A percentile compares a stretch with the other conserved stretches of the same genome.
phyloP scores from a whole-genome alignment of 345 rosid species.

The Citrus sinensis region DNA sequence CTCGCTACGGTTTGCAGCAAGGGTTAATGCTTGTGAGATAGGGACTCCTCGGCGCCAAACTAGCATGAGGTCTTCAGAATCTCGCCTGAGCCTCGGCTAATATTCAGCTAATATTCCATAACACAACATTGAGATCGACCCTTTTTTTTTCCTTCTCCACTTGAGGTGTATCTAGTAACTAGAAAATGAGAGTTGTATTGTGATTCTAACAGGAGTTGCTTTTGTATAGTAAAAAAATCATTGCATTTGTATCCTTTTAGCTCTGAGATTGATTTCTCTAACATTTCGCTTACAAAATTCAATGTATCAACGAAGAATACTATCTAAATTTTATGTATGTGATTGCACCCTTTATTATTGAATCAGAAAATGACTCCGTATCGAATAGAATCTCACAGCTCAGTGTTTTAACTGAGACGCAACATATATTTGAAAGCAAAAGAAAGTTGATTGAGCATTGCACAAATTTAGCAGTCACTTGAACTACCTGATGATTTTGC shows the following conservation, averaged over 20 bases:
- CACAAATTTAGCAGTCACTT: not conserved
- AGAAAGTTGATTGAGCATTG: not conserved
- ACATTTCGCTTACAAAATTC: not conserved
- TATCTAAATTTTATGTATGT: not conserved
- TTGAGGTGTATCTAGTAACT: conserved; percentile 15
- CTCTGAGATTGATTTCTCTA: conserved; percentile 4
- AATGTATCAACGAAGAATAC: not conserved
- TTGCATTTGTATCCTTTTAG: conserved; percentile 15
- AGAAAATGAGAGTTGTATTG: conserved; percentile 17
- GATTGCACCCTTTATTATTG: not conserved
- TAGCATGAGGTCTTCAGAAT: conserved; percentile 42
- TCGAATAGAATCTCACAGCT: not conserved
- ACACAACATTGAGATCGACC: not conserved
- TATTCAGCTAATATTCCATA: conserved; percentile 40
- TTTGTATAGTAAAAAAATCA: conserved; percentile 32
- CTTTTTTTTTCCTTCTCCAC: not conserved
- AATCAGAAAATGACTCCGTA: not conserved
- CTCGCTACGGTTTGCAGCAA: conserved; percentile 90
- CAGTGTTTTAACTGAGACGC: not conserved
- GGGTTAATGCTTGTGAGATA: conserved; percentile 99
- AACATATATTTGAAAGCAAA: too few relatives aligned
- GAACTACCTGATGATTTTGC: not conserved
- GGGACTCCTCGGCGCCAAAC: conserved; percentile 89
- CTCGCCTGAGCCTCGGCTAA: conserved; percentile 78
- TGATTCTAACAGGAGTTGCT: conserved; percentile 46